Evolutionary conservation across 2,329 filamentous ascomycete genomes (phyloP).

Genomic region (Tympanopsis confertula): DNA sequence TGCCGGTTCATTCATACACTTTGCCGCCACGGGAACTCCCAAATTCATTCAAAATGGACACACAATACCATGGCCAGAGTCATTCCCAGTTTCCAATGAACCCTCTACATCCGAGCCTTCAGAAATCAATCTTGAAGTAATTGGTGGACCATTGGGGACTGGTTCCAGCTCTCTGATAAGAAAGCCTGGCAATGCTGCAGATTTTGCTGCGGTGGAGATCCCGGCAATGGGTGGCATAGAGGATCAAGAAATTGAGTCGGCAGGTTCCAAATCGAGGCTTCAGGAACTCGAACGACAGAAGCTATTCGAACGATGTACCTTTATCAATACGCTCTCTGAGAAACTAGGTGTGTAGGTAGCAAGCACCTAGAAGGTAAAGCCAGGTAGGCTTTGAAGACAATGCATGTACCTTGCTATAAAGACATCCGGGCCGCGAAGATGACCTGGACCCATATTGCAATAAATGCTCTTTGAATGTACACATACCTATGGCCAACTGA

Average conservation of each 20-base stretch:
- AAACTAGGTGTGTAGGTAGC: constrained; percentile 3
- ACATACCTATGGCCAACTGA: too few relatives aligned
- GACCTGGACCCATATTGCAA: too few relatives aligned
- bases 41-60: neutral
- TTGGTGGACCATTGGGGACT: constrained; percentile 10
- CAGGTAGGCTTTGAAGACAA: too few relatives aligned
- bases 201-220: neutral
- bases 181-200: neutral
- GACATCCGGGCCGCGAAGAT: too few relatives aligned
- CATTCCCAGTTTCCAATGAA: constrained; percentile 5
- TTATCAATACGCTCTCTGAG: constrained; percentile 1
- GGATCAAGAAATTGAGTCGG: constrained; percentile 2
- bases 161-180: constrained; percentile 4
- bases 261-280: neutral
- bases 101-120: neutral
- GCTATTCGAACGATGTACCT: constrained; percentile 2
- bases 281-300: constrained; percentile 1
- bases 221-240: neutral
- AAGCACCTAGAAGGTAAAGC: too few relatives aligned
- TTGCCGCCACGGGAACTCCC: constrained; percentile 11
- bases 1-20: constrained; percentile 9
- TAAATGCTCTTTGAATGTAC: too few relatives aligned
- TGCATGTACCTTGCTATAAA: too few relatives aligned
- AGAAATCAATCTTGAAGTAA: constrained; percentile 6
- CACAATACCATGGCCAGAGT: constrained; percentile 8